Conservation (phyloP, 2,329 filamentous ascomycete genomes). For the Chrysosporium keratinophilum region DNA sequence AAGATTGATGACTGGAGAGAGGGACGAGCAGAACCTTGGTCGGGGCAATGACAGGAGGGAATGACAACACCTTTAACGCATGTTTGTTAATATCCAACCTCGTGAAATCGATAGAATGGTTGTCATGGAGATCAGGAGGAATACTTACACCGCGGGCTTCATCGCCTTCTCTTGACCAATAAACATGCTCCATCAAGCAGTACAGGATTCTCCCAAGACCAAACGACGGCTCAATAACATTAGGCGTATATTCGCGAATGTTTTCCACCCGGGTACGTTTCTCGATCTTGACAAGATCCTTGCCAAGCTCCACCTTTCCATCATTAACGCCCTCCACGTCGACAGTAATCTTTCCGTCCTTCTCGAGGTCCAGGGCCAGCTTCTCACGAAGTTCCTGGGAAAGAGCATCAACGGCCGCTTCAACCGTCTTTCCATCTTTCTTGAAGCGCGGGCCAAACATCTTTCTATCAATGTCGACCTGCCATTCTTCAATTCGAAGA, state of each 20-base stretch:
- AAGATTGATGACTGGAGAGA: constrained; percentile 68
- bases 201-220: constrained; percentile 94
- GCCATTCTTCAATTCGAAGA: constrained; percentile 72
- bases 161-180: constrained; percentile 79
- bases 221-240: constrained; percentile 95
- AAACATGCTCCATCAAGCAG: constrained; percentile 84
- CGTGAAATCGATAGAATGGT: neutral
- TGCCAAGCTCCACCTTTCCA: constrained; percentile 67
- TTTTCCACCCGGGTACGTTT: constrained; percentile 74
- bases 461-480: constrained; percentile 83
- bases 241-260: constrained; percentile 81
- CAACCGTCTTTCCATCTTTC: constrained; percentile 80
- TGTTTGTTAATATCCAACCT: neutral
- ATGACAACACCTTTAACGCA: constrained; percentile 52
- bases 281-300: constrained; percentile 73
- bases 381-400: constrained; percentile 73
- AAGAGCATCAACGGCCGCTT: constrained; percentile 63
- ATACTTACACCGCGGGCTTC: constrained; percentile 74
- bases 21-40: constrained; percentile 92
- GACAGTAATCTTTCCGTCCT: constrained; percentile 64
- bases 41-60: constrained; percentile 70
- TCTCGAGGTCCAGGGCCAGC: constrained; percentile 61
- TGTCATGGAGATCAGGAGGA: neutral
- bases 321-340: constrained; percentile 57
- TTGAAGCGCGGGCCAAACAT: constrained; percentile 92